These are phyloP conservation scores for Daedalea quercina DNA, from an alignment of 768 basidiomycete species.

Conservation along the genomic window DNA sequence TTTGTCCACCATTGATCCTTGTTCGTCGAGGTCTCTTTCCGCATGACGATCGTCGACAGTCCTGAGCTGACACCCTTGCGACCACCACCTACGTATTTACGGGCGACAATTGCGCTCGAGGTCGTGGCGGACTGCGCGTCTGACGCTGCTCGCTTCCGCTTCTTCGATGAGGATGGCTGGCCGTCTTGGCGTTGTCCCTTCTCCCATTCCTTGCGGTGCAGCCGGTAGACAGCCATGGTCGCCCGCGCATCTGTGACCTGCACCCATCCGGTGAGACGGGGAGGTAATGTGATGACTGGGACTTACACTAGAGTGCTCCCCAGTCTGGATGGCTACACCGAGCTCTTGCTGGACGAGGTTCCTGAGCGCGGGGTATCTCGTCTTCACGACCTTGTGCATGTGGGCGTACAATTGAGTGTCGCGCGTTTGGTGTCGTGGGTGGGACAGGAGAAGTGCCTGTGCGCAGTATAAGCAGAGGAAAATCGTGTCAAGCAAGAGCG, in stretches of 20 bases:
- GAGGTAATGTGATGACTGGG: neutral
- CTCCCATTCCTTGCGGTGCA: constrained; percentile 84
- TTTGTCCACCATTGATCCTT: constrained; percentile 1
- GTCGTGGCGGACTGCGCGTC: neutral
- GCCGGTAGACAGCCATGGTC: constrained; percentile 87
- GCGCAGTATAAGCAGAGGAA: neutral
- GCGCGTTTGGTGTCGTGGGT: constrained; percentile 54
- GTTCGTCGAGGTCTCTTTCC: neutral
- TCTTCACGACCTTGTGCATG: constrained; percentile 54
- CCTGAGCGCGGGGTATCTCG: constrained; percentile 67
- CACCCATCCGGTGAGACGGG: neutral
- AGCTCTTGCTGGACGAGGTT: constrained; percentile 77
- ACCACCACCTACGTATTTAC: constrained; percentile 42
- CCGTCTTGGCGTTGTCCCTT: constrained; percentile 4
- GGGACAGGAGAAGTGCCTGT: constrained; percentile 63
- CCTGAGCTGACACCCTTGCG: constrained; percentile 62
- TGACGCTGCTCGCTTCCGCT: neutral
- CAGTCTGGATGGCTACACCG: constrained; percentile 72
- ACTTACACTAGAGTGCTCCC: constrained; percentile 88
- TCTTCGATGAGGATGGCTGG: neutral
- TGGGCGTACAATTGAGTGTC: constrained; percentile 65
- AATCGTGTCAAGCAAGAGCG: constrained; percentile 10
- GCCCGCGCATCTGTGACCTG: constrained; percentile 92
- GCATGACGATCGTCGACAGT: constrained; percentile 42
- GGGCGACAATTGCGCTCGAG: neutral